Conservation (phyloP, 2,329 filamentous ascomycete species). For the Byssochlamys sp. region DNA sequence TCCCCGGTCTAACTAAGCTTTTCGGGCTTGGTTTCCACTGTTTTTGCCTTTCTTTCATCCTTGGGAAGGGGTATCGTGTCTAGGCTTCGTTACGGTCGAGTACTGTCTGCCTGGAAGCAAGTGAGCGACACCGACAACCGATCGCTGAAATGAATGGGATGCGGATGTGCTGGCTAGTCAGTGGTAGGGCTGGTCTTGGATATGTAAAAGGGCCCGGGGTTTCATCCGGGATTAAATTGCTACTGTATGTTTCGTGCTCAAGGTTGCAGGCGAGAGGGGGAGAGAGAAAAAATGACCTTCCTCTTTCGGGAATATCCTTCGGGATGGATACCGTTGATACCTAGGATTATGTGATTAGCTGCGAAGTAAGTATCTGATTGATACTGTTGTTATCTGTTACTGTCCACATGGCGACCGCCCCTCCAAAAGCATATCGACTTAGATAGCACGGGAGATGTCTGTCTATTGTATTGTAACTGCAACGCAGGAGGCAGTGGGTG, state of each 20-base stretch:
- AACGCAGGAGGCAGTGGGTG: background rate
- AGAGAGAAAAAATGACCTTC: background rate
- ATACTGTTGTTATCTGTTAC: too few relatives aligned
- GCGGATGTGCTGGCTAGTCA: background rate
- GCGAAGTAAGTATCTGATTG: too few relatives aligned
- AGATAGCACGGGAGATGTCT: too few relatives aligned
- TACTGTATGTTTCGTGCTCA: background rate
- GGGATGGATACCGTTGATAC: background rate
- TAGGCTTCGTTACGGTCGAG: background rate
- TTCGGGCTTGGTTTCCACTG: background rate
- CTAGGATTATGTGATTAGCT: too few relatives aligned
- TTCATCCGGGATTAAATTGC: background rate
- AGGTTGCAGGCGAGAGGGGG: background rate
- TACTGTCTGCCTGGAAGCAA: background rate
- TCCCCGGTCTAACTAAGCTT: background rate
- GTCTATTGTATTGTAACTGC: background rate
- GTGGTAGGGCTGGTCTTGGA: too few relatives aligned
- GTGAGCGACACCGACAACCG: background rate
- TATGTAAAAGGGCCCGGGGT: background rate
- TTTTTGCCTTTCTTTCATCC: background rate
- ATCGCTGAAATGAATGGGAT: background rate
- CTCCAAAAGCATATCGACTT: too few relatives aligned
- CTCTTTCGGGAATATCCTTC: background rate
- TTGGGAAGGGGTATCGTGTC: background rate
- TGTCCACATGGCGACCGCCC: too few relatives aligned